Evolutionary conservation across 2,329 filamentous ascomycete genomes (phyloP), one percentile per base, ranked within the genome.

Genomic region (Shiraia bambusicola): DNA sequence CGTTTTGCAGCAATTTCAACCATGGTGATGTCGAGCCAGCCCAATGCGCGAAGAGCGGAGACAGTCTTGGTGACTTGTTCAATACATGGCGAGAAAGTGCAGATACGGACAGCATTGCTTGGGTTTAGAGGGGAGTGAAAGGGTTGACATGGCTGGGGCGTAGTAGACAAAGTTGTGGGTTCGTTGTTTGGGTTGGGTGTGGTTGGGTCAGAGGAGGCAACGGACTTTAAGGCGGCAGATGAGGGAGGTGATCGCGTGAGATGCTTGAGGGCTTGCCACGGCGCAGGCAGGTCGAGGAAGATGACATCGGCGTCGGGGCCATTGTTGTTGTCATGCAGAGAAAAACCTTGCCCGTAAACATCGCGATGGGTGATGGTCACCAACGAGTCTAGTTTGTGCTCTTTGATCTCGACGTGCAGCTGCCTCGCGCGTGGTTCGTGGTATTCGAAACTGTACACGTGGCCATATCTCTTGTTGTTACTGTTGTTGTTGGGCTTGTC

Each of bases 51-150:
- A 69, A 98, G 78, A 10, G 82, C 81, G 9, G 87, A 85, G 39
- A 95, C 84, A 0, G 93, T 97, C 41, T 84, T 82, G 38, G 87
- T 89, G 15, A 94, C 92, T 72, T 98, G 93, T 70, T 98, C 93
- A 52, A 98, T 94, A 69, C 93, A 98, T 0, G 93, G 93, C 1
- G 87, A 94, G 72, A 98, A 98, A 1, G 90, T 94, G 73, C 93
- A 98, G 40, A 98, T 79, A 61, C 93, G 79, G 1, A 85, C 81
- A 4, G 86, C 79, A 29, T 80, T 78, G n/a, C 78, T 76, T 0
- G 88, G 83, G 53, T 93, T 84, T 9, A 97, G 76, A 0, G 81
- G 76, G 1, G 78, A 77, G 28, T 52, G 55, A 44, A 66, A 67
- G 16, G 59, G 52, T 13, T 49, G 48, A 16, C 40, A 32, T 29